phyloP scores from a whole-genome alignment of 176 grass and related monocot genomes.

The Tillandsia fasciculata region DNA sequence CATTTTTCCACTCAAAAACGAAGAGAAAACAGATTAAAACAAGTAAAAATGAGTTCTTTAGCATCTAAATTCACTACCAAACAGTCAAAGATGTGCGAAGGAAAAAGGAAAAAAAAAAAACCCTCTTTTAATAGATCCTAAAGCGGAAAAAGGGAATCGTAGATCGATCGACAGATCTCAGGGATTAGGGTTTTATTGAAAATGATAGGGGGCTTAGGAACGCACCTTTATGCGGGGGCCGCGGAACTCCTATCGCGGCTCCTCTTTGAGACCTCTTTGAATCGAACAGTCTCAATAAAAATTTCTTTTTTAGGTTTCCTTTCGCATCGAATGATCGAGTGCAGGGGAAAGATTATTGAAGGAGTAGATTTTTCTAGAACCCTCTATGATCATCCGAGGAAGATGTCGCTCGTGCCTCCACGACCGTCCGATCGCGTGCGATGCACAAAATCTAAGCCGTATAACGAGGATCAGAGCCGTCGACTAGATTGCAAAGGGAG shows the following conservation, averaged over 20 bases:
- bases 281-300: background rate
- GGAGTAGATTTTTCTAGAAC: slow-evolving; percentile 43
- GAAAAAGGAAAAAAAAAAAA: background rate
- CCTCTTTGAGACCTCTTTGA: slow-evolving; percentile 10
- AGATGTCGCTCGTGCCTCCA: background rate
- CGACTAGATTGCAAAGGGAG: background rate
- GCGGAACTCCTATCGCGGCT: slow-evolving; percentile 1
- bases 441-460: background rate
- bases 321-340: background rate
- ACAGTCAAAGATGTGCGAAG: background rate
- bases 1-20: slow-evolving; percentile 1
- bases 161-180: background rate
- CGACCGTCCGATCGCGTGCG: background rate
- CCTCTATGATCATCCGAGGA: slow-evolving; percentile 6
- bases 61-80: background rate
- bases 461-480: background rate
- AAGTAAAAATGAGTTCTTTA: background rate
- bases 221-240: slow-evolving; percentile 19
- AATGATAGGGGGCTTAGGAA: background rate
- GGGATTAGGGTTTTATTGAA: slow-evolving; percentile 1
- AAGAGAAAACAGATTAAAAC: background rate
- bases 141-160: background rate
- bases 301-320: background rate
- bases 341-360: slow-evolving; percentile 3
- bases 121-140: background rate